Percentiles rank a stretch among this genome's conserved stretches.
These are phyloP conservation scores for Auricularia sp. DNA, from an alignment of 768 basidiomycete genomes.

Conservation along the genomic window DNA sequence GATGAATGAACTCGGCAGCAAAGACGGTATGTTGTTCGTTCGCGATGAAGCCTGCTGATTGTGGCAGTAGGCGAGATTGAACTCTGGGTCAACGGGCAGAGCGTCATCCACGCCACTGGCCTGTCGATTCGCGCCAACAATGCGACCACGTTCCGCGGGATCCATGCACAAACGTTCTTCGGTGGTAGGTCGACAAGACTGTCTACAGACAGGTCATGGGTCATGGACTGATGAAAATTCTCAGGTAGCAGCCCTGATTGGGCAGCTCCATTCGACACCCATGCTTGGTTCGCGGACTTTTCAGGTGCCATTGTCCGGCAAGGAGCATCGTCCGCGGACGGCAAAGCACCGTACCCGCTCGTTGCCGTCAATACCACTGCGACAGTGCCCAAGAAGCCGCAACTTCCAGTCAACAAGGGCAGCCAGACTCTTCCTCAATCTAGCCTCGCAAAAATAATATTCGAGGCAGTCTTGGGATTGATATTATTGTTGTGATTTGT, in stretches of 20 bases:
- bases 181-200: constrained; percentile 32
- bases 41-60: constrained; percentile 3
- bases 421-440: no score
- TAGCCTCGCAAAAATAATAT: no score
- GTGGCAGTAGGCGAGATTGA: constrained; percentile 46
- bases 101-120: constrained; percentile 48
- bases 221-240: neutral
- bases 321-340: no score
- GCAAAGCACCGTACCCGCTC: no score
- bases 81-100: constrained; percentile 55
- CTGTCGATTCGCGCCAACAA: constrained; percentile 43
- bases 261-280: constrained; percentile 54
- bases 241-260: constrained; percentile 39
- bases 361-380: no score
- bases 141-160: constrained; percentile 48
- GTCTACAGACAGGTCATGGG: neutral
- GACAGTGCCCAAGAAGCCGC: no score
- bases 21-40: constrained; percentile 40
- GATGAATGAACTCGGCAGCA: constrained; percentile 50
- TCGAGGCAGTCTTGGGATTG: no score
- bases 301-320: constrained; percentile 43
- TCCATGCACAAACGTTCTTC: constrained; percentile 74
- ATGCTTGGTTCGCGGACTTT: constrained; percentile 62
- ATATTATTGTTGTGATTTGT: no score
- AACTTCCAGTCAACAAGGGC: no score